phyloP scores from a whole-genome alignment of 2,329 filamentous ascomycete genomes.

The Aureobasidium sp. region DNA sequence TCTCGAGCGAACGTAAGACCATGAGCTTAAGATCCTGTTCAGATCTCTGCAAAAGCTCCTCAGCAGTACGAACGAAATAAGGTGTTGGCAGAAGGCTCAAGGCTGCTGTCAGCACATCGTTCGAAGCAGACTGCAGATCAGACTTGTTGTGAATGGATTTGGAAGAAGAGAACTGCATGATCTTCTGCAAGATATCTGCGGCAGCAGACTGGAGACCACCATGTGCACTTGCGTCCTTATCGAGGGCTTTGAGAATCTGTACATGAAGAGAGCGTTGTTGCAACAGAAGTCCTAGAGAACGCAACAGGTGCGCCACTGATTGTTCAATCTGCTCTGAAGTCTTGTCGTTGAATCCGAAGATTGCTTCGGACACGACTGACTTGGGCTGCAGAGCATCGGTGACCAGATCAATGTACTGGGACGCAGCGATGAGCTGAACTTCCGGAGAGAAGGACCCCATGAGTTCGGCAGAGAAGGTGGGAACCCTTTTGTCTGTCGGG shows the following conservation, averaged over 20 bases:
- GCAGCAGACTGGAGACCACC: conserved; percentile 29
- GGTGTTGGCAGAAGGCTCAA: conserved; percentile 76
- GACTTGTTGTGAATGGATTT: background rate
- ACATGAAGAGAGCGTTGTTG: conserved; percentile 13
- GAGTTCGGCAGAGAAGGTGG: conserved; percentile 69
- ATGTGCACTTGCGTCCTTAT: conserved; percentile 3
- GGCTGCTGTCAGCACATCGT: conserved; percentile 69
- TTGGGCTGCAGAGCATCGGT: conserved; percentile 69
- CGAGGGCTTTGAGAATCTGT: conserved; percentile 14
- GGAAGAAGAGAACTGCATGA: conserved; percentile 15
- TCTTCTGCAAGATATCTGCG: conserved; percentile 32
- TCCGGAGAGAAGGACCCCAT: conserved; percentile 65
- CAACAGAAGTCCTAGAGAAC: conserved; percentile 29
- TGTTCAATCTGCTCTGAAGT: conserved; percentile 29
- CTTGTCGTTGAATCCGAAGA: conserved; percentile 58
- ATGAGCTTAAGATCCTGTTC: conserved; percentile 68
- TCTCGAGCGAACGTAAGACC: conserved; percentile 72
- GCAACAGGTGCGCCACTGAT: conserved; percentile 29
- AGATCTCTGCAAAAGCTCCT: conserved; percentile 69
- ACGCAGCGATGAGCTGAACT: conserved; percentile 65
- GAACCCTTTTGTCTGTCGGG: conserved; percentile 64
- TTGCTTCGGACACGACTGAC: conserved; percentile 62
- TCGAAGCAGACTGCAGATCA: conserved; percentile 37
- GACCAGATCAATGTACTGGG: conserved; percentile 68
- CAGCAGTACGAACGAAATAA: conserved; percentile 84